phyloP scores from a whole-genome alignment of 306 rosid species.

The Amphicarpaea edgeworthii region DNA sequence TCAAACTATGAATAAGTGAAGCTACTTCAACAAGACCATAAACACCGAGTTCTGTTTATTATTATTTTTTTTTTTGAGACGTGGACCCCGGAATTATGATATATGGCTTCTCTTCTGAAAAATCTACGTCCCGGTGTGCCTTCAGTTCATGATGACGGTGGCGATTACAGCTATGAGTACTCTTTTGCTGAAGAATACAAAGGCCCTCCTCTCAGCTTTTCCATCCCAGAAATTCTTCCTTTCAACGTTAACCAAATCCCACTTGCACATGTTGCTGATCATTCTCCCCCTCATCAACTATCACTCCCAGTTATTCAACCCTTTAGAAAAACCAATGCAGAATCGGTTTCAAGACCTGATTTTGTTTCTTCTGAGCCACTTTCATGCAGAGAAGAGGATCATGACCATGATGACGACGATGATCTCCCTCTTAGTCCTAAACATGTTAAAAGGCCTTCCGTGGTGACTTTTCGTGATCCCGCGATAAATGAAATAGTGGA shows the following conservation, averaged over 20 bases:
- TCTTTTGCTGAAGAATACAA: constrained; percentile 72
- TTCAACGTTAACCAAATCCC: constrained; percentile 62
- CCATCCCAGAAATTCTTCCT: constrained; percentile 65
- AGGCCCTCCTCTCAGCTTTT: constrained; percentile 65
- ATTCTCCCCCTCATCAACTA: constrained; percentile 43
- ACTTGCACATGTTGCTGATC: constrained; percentile 56
- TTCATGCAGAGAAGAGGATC: constrained; percentile 50
- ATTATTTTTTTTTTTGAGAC: too few relatives aligned
- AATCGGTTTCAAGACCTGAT: constrained; percentile 51
- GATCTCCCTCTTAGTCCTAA: constrained; percentile 48
- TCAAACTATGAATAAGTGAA: too few relatives aligned
- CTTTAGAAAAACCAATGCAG: constrained; percentile 51
- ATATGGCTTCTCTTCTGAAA: constrained; percentile 62
- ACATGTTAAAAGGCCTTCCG: constrained; percentile 63
- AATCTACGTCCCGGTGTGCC: constrained; percentile 47
- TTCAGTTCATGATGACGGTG: constrained; percentile 42
- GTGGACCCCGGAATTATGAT: not conserved
- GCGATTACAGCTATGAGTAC: constrained; percentile 56
- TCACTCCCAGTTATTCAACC: constrained; percentile 72
- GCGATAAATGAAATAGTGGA: constrained; percentile 47
- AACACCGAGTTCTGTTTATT: too few relatives aligned
- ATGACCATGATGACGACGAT: not conserved
- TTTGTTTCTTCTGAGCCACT: constrained; percentile 58
- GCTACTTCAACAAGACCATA: too few relatives aligned
- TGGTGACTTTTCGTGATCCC: constrained; percentile 64